Evolutionary conservation across 352 stramenopile genomes (phyloP).

Genomic region (Phytophthora foliorum): DNA sequence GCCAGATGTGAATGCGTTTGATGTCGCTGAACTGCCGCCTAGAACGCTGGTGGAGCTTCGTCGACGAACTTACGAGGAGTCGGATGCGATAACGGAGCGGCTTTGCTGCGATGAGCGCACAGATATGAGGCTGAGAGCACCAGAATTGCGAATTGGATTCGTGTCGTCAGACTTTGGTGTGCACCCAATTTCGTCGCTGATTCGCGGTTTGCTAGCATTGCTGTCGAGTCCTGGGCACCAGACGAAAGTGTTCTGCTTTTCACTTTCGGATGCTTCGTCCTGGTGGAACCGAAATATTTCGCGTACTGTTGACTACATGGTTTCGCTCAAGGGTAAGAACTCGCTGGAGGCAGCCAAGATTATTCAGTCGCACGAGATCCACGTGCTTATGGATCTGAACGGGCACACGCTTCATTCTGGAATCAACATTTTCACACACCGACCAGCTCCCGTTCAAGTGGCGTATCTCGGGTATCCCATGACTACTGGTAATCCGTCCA

Average conservation of each 20-base stretch:
- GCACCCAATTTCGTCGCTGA: conserved; percentile 76
- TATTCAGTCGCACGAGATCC: conserved; percentile 64
- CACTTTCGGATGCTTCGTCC: conserved; percentile 58
- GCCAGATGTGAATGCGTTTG: conserved; percentile 45
- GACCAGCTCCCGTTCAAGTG: conserved; percentile 73
- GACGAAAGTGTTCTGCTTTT: conserved; percentile 78
- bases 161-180: conserved; percentile 87
- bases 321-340: conserved; percentile 74
- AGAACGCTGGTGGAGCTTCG: conserved; percentile 38
- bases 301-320: conserved; percentile 65
- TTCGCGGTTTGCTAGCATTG: conserved; percentile 71
- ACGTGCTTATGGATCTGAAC: conserved; percentile 88
- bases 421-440: conserved; percentile 69
- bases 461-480: conserved; percentile 84
- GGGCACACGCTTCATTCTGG: conserved; percentile 86
- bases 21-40: conserved; percentile 56
- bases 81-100: conserved; percentile 3
- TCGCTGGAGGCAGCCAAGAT: conserved; percentile 51
- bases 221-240: conserved; percentile 45
- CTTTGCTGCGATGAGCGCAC: conserved; percentile 27
- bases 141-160: conserved; percentile 67
- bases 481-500: conserved; percentile 64
- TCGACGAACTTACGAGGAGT: conserved; percentile 21
- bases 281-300: conserved; percentile 91
- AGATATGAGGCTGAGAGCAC: conserved; percentile 37